A percentile compares a stretch with the other conserved stretches of the same genome.
Conservation (phyloP, 1,139 yeast genomes). For the Pneumocystis canis region DNA sequence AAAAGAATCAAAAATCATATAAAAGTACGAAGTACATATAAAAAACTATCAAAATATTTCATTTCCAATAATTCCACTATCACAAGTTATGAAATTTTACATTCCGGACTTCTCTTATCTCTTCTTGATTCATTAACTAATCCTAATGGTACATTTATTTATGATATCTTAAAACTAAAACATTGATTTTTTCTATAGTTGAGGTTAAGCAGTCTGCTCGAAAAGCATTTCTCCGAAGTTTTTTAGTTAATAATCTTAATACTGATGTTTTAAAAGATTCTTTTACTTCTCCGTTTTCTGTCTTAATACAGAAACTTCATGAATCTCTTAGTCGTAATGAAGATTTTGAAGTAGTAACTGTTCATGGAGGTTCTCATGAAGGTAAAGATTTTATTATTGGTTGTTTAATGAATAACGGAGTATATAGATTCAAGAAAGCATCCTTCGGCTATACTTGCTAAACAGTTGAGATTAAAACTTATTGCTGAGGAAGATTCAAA, state of each 20-base stretch:
- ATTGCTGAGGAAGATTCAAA: conserved; percentile 23
- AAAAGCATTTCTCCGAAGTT: conserved; percentile 35
- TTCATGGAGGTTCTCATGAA: conserved; percentile 27
- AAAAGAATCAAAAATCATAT: conserved; percentile 1
- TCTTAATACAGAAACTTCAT: conserved; percentile 45
- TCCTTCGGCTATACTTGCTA: conserved; percentile 51
- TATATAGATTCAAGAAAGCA: conserved; percentile 8
- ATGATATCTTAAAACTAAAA: not conserved
- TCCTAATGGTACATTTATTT: conserved; percentile 18
- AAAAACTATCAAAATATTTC: conserved; percentile 26
- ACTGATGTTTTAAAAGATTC: not conserved
- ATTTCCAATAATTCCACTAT: conserved; percentile 25
- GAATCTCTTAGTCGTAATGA: conserved; percentile 66
- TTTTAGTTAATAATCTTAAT: conserved; percentile 26
- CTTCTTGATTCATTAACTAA: conserved; percentile 33
- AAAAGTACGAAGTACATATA: conserved; percentile 30
- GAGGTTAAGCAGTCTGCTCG: conserved; percentile 17
- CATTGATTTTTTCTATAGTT: not conserved
- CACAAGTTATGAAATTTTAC: conserved; percentile 63
- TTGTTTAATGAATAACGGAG: conserved; percentile 2
- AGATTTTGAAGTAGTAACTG: conserved; percentile 53
- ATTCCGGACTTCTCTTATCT: conserved; percentile 48
- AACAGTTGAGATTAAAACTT: conserved; percentile 51
- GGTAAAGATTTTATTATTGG: conserved; percentile 19
- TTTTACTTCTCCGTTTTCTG: conserved; percentile 9